Base-by-base conservation (phyloP, 2,329 filamentous ascomycete genomes). In the Fusarium acutatum region DNA sequence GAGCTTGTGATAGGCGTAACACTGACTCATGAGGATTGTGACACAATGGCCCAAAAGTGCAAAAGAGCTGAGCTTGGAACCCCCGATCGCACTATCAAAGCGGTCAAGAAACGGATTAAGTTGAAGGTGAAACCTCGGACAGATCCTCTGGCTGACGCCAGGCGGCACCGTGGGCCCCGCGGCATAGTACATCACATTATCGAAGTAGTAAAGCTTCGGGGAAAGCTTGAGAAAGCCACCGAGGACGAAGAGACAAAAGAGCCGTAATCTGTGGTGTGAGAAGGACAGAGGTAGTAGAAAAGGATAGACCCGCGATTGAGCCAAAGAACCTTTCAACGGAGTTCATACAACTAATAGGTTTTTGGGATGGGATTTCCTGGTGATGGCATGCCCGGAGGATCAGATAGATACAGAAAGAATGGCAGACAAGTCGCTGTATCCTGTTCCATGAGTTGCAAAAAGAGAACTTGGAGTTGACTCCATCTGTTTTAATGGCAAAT, bases 311-410 rank as follows among this genome's bases (percentile, higher is more conserved):
- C 46, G 22, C 22, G 44, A 41, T 41, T 32, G 34, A 30, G 22
- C 40, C 12, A 32, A 43, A 32, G 12, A 47, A n/a, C 22, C 50
- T 56, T 34, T 37, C 40, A 40, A 60, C 22, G 40, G 44, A 54
- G 71, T 65, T 41, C 24, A 34, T 46, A 13, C 28, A 37, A 62
- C 43, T 26, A 43, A 52, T 24, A 30, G 65, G 74, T 60, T 71
- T 74, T 71, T 34, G 60, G 50, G 35, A 63, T 35, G 49, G 50
- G 12, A 50, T 59, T 56, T 43, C 60, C 18, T 47, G 47, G 56
- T 43, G 49, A 46, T 53, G 66, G 52, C 58, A 69, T 69, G 69
- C 58, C 64, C 44, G 54, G 67, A 41, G 44, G 30, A 71, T 67
- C 38, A 67, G 44, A 63, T 59, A 34, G 58, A 53, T 60, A 56